Conservation (phyloP, 371 early-diverging fungal species). For the Blakeslea trispora region DNA sequence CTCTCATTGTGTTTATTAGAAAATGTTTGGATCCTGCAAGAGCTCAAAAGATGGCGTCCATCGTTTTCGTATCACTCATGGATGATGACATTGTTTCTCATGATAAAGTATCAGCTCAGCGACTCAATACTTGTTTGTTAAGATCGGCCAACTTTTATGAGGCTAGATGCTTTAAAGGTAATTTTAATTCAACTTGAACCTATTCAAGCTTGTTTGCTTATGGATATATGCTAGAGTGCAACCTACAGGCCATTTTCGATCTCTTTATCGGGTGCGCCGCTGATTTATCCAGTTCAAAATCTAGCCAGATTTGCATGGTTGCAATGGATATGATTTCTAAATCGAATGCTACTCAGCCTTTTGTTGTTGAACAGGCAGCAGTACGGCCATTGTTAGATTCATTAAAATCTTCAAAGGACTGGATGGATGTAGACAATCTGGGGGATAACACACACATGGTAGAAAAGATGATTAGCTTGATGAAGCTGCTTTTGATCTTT, state of each 20-base stretch:
- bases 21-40: constrained; percentile 26
- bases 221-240: constrained; percentile 21
- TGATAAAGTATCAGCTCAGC: constrained; percentile 25
- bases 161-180: constrained; percentile 51
- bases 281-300: constrained; percentile 18
- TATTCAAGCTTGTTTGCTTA: no score
- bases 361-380: background rate
- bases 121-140: constrained; percentile 38
- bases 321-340: constrained; percentile 15
- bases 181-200: constrained; percentile 2
- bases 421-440: constrained; percentile 19
- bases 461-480: constrained; percentile 12
- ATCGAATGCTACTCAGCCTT: constrained; percentile 1
- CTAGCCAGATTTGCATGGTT: constrained; percentile 13
- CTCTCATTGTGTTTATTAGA: constrained; percentile 30
- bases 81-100: background rate
- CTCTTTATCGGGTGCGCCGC: background rate
- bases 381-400: background rate
- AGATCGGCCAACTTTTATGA: constrained; percentile 64
- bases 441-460: constrained; percentile 8
- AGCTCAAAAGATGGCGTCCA: constrained; percentile 16
- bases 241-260: constrained; percentile 21
- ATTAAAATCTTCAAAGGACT: background rate
- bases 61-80: constrained; percentile 25
- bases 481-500: constrained; percentile 45